These are phyloP conservation scores for Colletotrichum higginsianum DNA, from an alignment of 2,329 filamentous ascomycete genomes.

Conservation along the genomic window DNA sequence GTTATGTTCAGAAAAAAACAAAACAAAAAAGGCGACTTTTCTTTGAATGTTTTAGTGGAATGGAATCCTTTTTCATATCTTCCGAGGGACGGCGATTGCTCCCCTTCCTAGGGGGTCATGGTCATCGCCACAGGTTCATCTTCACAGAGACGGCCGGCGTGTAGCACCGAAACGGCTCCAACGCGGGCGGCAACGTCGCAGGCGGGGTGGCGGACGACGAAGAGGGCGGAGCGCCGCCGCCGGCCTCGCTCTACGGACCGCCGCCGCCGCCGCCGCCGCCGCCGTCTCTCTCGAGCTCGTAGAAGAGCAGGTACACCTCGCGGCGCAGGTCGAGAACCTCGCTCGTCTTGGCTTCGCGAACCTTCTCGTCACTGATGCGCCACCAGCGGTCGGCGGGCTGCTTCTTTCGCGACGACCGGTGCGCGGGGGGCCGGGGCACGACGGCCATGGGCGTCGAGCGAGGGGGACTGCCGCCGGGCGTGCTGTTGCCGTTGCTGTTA, in stretches of 20 bases:
- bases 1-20: conserved; percentile 18
- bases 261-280: not conserved
- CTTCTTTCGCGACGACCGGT: conserved; percentile 68
- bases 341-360: conserved; percentile 92
- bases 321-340: conserved; percentile 95
- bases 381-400: conserved; percentile 84
- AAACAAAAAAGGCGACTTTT: too few relatives aligned
- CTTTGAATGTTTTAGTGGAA: too few relatives aligned
- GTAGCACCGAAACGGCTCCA: conserved; percentile 29
- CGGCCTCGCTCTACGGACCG: conserved; percentile 43
- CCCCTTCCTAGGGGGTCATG: too few relatives aligned
- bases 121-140: conserved; percentile 29
- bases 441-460: conserved; percentile 45
- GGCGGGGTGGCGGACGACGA: not conserved
- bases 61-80: not conserved
- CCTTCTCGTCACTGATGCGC: conserved; percentile 97
- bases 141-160: conserved; percentile 25
- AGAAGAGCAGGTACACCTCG: conserved; percentile 97
- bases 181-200: conserved; percentile 32
- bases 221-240: conserved; percentile 17
- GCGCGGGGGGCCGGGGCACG: conserved; percentile 35
- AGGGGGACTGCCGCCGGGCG: conserved; percentile 43
- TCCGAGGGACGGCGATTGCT: too few relatives aligned
- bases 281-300: conserved; percentile 80
- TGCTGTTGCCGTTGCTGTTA: conserved; percentile 30